Evolutionary conservation across 2,329 filamentous ascomycete species (phyloP).

Genomic region (Venturia effusa): DNA sequence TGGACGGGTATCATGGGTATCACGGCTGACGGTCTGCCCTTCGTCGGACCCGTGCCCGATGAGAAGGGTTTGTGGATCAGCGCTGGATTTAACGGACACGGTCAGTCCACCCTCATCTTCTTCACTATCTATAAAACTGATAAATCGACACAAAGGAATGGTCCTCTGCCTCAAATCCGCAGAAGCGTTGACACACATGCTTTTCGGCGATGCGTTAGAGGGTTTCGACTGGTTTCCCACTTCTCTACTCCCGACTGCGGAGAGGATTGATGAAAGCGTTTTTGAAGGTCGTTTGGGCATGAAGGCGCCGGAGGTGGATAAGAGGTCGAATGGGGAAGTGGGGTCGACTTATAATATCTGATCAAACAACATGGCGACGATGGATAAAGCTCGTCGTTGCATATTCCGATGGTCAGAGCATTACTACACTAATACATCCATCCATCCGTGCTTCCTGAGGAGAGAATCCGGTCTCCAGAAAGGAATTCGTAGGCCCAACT

Average conservation of each 20-base stretch:
- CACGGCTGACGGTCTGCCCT: conserved; percentile 55
- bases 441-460: too few species aligned
- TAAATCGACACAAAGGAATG: conserved; percentile 37
- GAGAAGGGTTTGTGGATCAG: conserved; percentile 51
- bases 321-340: not conserved
- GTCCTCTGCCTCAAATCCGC: conserved; percentile 51
- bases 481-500: too few species aligned
- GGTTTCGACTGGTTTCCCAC: conserved; percentile 43
- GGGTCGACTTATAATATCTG: not conserved
- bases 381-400: not conserved
- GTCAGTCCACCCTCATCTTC: conserved; percentile 21
- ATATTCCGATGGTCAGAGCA: not conserved
- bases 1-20: conserved; percentile 81
- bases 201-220: conserved; percentile 25
- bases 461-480: too few species aligned
- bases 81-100: conserved; percentile 59
- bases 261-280: conserved; percentile 28
- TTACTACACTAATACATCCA: not conserved
- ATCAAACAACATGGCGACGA: not conserved
- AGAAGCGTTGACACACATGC: conserved; percentile 46
- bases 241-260: conserved; percentile 36
- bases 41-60: conserved; percentile 55
- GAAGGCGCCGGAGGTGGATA: conserved; percentile 3
- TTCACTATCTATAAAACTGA: not conserved
- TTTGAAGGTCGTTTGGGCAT: conserved; percentile 18